Percentiles rank a stretch among this genome's conserved stretches.
Evolutionary conservation across 139 green algal genomes (phyloP).

Genomic region (Eudorina sp.): DNA sequence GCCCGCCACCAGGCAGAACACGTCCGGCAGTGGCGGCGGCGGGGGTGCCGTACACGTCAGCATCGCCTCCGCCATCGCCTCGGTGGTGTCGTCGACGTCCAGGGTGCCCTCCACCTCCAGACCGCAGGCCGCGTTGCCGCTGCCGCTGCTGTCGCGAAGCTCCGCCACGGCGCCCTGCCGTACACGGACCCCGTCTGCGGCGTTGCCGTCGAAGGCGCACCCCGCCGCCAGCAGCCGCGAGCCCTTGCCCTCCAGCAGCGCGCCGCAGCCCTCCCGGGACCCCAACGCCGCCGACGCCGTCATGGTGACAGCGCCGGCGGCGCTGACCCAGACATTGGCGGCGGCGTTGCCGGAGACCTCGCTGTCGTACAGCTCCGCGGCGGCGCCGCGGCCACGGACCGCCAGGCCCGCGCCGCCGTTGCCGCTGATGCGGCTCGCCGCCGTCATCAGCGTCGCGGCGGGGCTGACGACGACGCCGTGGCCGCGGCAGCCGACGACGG

Average conservation of each 20-base stretch:
- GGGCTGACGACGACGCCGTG: not conserved
- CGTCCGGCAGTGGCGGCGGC: not conserved
- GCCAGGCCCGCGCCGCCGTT: constrained; percentile 12
- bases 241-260: not conserved
- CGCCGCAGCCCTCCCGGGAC: not conserved
- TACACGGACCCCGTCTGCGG: not conserved
- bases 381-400: not conserved
- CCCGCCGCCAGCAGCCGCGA: not conserved
- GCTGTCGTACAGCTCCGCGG: not conserved
- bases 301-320: not conserved
- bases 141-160: constrained; percentile 16
- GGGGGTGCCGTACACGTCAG: not conserved
- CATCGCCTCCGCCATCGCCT: not conserved
- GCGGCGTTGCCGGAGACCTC: constrained; percentile 7
- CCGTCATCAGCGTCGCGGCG: not conserved
- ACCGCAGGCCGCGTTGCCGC: not conserved
- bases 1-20: not conserved
- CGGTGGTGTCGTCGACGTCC: not conserved
- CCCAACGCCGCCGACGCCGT: not conserved
- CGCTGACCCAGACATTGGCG: not conserved
- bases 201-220: constrained; percentile 30
- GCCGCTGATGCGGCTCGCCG: not conserved
- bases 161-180: not conserved
- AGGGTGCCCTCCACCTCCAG: not conserved
- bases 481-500: not conserved